Conservation (phyloP, 768 basidiomycete species). For the Scleroderma bovista region DNA sequence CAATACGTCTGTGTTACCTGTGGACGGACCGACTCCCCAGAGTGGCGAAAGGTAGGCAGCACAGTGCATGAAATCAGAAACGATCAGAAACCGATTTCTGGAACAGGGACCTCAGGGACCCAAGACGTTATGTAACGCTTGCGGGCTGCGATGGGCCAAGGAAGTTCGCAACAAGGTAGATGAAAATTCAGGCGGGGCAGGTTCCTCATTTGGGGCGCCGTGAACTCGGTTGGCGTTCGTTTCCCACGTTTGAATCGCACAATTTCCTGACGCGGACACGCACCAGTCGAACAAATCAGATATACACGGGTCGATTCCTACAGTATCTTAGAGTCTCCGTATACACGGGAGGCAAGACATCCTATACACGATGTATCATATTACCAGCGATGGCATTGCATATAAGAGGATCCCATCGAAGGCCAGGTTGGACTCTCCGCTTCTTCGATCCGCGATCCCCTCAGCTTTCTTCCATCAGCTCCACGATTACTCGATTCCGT, state of each 20-base stretch:
- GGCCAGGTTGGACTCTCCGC: no score
- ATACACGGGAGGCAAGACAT: conserved; percentile 7
- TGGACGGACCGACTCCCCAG: conserved; percentile 92
- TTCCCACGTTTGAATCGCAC: conserved; percentile 1
- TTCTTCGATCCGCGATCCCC: background rate
- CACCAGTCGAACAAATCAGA: background rate
- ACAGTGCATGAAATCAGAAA: background rate
- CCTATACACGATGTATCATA: conserved; percentile 4
- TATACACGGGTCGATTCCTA: background rate
- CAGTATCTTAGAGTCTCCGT: conserved; percentile 4
- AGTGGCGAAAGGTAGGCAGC: conserved; percentile 80
- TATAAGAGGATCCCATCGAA: no score
- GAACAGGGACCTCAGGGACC: conserved; percentile 84
- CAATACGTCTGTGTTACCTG: conserved; percentile 89
- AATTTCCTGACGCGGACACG: conserved; percentile 5
- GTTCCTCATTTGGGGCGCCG: conserved; percentile 14
- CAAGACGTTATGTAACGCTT: conserved; percentile 97
- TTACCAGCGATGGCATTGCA: conserved; percentile 4
- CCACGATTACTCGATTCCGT: no score
- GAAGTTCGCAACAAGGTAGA: conserved; percentile 43
- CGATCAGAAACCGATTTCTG: background rate
- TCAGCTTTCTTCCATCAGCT: no score
- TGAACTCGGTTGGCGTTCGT: background rate
- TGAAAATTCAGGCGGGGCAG: conserved; percentile 22
- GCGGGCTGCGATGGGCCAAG: conserved; percentile 93